These are phyloP conservation scores for Solanum sejunctum DNA, from an alignment of 257 asterid genomes.

Conservation along the genomic window DNA sequence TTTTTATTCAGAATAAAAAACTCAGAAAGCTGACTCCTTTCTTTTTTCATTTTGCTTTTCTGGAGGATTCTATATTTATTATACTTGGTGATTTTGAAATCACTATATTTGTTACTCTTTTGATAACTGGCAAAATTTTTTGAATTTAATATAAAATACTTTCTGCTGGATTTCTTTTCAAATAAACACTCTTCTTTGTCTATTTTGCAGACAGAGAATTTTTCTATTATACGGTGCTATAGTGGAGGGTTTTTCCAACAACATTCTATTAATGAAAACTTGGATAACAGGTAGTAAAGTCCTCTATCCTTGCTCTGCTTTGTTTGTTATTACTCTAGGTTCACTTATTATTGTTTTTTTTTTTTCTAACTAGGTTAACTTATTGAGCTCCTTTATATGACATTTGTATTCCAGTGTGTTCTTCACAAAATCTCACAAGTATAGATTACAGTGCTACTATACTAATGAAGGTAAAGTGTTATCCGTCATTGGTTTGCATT, in stretches of 20 bases:
- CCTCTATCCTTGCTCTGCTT: not conserved
- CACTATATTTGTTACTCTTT: not conserved
- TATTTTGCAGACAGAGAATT: conserved; percentile 37
- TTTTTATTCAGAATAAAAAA: not conserved
- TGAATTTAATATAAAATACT: not conserved
- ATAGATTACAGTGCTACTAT: conserved; percentile 66
- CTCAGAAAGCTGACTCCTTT: not conserved
- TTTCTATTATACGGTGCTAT: conserved; percentile 48
- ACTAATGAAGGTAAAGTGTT: conserved; percentile 39
- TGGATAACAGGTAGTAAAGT: conserved; percentile 32
- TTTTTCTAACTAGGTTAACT: not conserved
- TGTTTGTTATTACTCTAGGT: not conserved
- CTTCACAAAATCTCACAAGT: conserved; percentile 62
- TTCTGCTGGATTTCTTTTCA: not conserved
- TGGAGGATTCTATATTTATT: not conserved
- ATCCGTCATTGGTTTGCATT: not conserved
- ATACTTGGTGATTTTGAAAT: not conserved
- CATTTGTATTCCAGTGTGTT: conserved; percentile 32
- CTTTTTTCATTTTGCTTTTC: not conserved
- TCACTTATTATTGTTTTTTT: not conserved
- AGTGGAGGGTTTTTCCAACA: conserved; percentile 47
- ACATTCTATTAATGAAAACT: conserved; percentile 40
- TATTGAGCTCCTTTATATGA: not conserved
- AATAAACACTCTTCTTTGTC: not conserved
- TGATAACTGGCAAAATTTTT: not conserved